These are phyloP conservation scores for Trichoderma brevicompactum DNA, from an alignment of 2,329 filamentous ascomycete species.

Conservation along the genomic window DNA sequence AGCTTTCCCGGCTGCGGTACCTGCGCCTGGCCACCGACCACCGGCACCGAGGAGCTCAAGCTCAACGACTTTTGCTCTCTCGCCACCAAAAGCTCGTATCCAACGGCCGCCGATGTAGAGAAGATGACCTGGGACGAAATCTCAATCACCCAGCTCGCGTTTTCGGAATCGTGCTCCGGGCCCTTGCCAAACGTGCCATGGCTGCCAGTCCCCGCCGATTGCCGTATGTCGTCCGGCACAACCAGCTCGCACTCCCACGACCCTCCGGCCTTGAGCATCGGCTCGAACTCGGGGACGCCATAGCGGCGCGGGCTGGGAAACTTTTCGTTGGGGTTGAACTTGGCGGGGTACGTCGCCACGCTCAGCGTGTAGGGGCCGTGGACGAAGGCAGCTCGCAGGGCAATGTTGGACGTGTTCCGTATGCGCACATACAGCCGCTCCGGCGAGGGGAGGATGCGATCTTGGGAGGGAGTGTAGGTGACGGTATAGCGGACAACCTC, in stretches of 20 bases:
- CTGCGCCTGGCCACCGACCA: conserved; percentile 51
- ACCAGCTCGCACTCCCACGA: conserved; percentile 79
- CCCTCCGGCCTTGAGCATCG: conserved; percentile 92
- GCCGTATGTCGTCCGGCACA: conserved; percentile 77
- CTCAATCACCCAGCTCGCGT: conserved; percentile 86
- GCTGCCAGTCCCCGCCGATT: conserved; percentile 58
- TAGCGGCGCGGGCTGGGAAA: conserved; percentile 70
- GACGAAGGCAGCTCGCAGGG: conserved; percentile 91
- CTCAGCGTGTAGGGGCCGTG: conserved; percentile 94
- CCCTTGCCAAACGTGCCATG: conserved; percentile 53
- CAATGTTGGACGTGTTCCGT: conserved; percentile 88
- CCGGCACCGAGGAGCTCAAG: conserved; percentile 57
- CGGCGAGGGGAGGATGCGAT: conserved; percentile 88
- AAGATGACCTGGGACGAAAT: conserved; percentile 93
- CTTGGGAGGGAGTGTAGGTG: conserved; percentile 86
- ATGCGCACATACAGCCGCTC: conserved; percentile 81
- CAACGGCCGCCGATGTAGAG: conserved; percentile 82
- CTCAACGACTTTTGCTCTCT: conserved; percentile 83
- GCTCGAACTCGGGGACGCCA: conserved; percentile 89
- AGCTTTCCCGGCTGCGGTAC: conserved; percentile 71
- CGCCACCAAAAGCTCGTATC: conserved; percentile 84
- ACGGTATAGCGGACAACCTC: conserved; percentile 91
- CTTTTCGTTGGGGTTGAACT: conserved; percentile 81
- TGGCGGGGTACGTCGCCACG: conserved; percentile 80
- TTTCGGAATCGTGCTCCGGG: conserved; percentile 54